Evolutionary conservation across 2,329 filamentous ascomycete species (phyloP).

Genomic region (Trichophyton simii): DNA sequence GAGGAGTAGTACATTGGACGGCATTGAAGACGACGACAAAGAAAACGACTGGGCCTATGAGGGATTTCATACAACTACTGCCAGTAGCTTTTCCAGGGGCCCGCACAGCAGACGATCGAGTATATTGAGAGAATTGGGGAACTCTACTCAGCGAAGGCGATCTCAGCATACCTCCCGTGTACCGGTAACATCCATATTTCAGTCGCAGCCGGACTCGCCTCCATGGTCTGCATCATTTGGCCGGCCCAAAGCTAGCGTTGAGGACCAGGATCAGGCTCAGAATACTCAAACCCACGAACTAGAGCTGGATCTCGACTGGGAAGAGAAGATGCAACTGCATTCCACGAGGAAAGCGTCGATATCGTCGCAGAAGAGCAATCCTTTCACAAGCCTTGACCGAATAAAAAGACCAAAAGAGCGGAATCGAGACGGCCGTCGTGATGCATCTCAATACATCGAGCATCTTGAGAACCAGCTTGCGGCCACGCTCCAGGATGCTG

Average conservation of each 20-base stretch:
- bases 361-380: slow-evolving; percentile 12
- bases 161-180: slow-evolving; percentile 12
- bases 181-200: slow-evolving; percentile 16
- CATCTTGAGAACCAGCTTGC: slow-evolving; percentile 38
- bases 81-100: neutral
- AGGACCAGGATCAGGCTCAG: slow-evolving; percentile 2
- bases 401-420: neutral
- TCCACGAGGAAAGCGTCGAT: neutral
- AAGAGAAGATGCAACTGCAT: neutral
- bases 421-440: slow-evolving; percentile 20
- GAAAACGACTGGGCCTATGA: slow-evolving; percentile 11
- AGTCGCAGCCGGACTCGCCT: slow-evolving; percentile 6
- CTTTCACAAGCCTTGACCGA: slow-evolving; percentile 4
- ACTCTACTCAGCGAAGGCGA: slow-evolving; percentile 18
- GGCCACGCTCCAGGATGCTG: slow-evolving; percentile 28
- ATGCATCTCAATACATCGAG: slow-evolving; percentile 37
- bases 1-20: slow-evolving; percentile 13
- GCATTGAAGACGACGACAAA: slow-evolving; percentile 12
- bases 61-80: neutral
- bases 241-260: neutral
- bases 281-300: slow-evolving; percentile 1
- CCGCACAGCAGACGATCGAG: slow-evolving; percentile 15
- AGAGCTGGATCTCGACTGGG: neutral
- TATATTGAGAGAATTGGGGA: slow-evolving; percentile 22
- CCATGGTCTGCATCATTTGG: neutral